phyloP scores from a whole-genome alignment of 768 basidiomycete genomes.

The Suillus cothurnatus region DNA sequence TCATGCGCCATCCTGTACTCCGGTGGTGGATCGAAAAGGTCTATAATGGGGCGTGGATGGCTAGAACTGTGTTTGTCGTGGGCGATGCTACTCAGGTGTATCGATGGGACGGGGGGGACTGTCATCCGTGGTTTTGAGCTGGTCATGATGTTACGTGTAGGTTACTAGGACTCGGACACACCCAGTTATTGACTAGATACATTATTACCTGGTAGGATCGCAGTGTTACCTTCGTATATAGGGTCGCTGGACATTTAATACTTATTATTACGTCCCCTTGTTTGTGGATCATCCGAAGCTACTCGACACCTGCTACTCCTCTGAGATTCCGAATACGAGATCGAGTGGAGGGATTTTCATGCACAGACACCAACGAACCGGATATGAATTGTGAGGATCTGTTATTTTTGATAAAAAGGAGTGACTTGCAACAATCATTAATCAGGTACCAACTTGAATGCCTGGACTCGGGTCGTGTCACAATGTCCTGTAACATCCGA shows the following conservation, averaged over 20 bases:
- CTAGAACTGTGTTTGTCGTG: constrained; percentile 36
- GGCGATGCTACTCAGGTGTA: constrained; percentile 30
- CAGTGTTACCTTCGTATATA: background rate
- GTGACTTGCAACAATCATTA: too few relatives aligned
- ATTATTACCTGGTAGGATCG: background rate
- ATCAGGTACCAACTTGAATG: too few relatives aligned
- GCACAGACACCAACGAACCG: too few relatives aligned
- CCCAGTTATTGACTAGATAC: background rate
- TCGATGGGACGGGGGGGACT: constrained; percentile 4
- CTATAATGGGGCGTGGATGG: constrained; percentile 41
- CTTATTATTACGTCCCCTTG: background rate
- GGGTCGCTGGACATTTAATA: background rate
- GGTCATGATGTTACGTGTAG: background rate
- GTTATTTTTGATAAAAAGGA: background rate
- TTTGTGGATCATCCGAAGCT: too few relatives aligned
- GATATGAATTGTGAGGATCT: too few relatives aligned
- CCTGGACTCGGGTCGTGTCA: too few relatives aligned
- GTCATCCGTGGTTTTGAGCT: constrained; percentile 1
- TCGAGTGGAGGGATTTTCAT: too few relatives aligned
- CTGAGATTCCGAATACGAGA: too few relatives aligned
- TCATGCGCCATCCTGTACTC: constrained; percentile 40
- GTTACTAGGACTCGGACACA: background rate
- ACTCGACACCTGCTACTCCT: too few relatives aligned
- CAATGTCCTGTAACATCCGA: too few relatives aligned
- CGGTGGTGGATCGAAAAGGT: constrained; percentile 43